Evolutionary conservation across 2,329 filamentous ascomycete genomes (phyloP).

Genomic region (Aschersonia sp.): DNA sequence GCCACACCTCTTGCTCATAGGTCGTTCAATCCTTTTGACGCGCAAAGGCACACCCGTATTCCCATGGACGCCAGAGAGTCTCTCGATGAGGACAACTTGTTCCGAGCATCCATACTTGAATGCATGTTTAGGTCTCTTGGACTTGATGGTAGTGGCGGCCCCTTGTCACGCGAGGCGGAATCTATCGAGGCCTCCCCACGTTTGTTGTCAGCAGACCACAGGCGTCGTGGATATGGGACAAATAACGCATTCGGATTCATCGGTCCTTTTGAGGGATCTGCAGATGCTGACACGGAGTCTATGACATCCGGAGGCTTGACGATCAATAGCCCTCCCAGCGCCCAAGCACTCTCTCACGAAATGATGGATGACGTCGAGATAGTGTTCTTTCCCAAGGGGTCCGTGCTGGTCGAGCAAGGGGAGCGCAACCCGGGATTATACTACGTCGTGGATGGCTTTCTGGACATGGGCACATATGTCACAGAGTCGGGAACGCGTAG

Average conservation of each 20-base stretch:
- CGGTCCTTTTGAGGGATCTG: constrained; percentile 60
- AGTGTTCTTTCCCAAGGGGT: constrained; percentile 90
- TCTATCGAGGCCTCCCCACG: constrained; percentile 79
- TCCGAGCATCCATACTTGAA: constrained; percentile 79
- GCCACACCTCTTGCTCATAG: constrained; percentile 33
- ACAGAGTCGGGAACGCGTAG: constrained; percentile 15
- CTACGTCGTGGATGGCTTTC: constrained; percentile 93
- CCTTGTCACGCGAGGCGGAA: constrained; percentile 49
- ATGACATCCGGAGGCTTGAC: constrained; percentile 57
- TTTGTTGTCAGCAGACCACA: constrained; percentile 71
- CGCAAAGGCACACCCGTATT: constrained; percentile 31
- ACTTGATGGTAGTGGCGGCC: constrained; percentile 48
- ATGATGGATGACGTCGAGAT: constrained; percentile 90
- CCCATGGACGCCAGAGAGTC: constrained; percentile 61
- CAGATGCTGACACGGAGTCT: constrained; percentile 78
- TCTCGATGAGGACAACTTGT: constrained; percentile 75
- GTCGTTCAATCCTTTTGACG: constrained; percentile 42
- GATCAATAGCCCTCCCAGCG: constrained; percentile 45
- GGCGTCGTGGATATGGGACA: constrained; percentile 53
- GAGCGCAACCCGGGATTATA: constrained; percentile 94
- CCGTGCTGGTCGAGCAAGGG: constrained; percentile 88
- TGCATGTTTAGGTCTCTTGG: constrained; percentile 95
- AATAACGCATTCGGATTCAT: constrained; percentile 80
- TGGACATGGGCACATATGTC: constrained; percentile 75
- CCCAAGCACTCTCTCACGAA: constrained; percentile 57